A percentile compares a stretch with the other conserved stretches of the same genome.
Evolutionary conservation across 2,329 filamentous ascomycete genomes (phyloP).

Genomic region (Hypoxylon sp.): DNA sequence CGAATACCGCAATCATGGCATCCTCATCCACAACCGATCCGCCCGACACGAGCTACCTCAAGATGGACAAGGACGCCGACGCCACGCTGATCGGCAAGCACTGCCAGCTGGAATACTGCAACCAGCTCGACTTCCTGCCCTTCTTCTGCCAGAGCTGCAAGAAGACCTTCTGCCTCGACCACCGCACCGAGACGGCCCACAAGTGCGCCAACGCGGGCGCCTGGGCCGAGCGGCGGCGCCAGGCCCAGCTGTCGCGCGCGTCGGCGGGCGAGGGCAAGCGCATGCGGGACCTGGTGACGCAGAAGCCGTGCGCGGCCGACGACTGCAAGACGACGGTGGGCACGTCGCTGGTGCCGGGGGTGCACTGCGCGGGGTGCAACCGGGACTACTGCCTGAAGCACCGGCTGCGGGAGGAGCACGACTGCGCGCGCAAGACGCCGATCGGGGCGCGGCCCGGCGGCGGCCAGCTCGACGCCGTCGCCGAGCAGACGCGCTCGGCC

Average conservation of each 20-base stretch:
- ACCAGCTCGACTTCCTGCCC: conserved; percentile 94
- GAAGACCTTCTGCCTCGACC: conserved; percentile 89
- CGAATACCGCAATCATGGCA: conserved; percentile 54
- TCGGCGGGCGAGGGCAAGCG: conserved; percentile 63
- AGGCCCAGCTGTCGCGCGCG: conserved; percentile 61
- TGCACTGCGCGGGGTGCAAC: conserved; percentile 76
- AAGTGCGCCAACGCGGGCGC: conserved; percentile 67
- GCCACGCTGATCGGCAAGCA: conserved; percentile 87
- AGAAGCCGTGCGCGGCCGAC: conserved; percentile 73
- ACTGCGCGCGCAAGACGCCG: conserved; percentile 78
- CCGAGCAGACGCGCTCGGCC: conserved; percentile 75
- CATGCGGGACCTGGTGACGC: conserved; percentile 61
- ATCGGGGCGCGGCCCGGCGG: conserved; percentile 58
- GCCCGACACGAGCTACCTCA: conserved; percentile 67
- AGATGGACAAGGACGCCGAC: conserved; percentile 76
- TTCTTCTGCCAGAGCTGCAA: conserved; percentile 91
- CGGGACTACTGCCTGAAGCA: conserved; percentile 81
- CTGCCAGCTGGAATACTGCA: conserved; percentile 91
- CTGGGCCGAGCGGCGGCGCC: conserved; percentile 66
- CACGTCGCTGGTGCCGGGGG: conserved; percentile 70
- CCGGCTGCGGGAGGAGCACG: conserved; percentile 79
- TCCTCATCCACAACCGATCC: conserved; percentile 54
- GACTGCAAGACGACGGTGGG: conserved; percentile 76
- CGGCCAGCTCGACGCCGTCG: conserved; percentile 55
- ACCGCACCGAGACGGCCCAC: conserved; percentile 86